Evolutionary conservation across 345 rosid species (phyloP).

Genomic region (Hibiscus syriacus): DNA sequence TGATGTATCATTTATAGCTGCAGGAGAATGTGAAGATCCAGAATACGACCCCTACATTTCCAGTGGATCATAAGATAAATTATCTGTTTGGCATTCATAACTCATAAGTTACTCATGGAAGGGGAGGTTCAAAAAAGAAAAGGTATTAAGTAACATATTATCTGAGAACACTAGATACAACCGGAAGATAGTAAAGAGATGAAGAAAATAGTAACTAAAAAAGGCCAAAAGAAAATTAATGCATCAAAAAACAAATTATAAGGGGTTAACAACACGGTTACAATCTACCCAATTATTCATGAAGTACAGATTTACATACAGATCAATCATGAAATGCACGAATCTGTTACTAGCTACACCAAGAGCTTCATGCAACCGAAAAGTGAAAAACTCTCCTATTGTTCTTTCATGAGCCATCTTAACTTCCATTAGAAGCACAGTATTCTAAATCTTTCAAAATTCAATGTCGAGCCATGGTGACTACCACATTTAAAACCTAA

Average conservation of each 20-base stretch:
- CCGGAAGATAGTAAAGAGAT: not conserved
- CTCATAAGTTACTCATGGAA: not conserved
- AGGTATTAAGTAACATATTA: not conserved
- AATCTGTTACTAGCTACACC: not conserved
- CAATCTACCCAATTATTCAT: not conserved
- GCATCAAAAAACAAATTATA: not conserved
- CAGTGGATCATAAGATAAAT: not conserved
- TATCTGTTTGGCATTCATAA: conserved; percentile 1
- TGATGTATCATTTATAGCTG: conserved; percentile 25
- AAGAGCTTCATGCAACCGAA: not conserved
- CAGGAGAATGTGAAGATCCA: conserved; percentile 38
- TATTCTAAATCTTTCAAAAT: not conserved
- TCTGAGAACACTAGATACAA: not conserved
- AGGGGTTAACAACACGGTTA: not conserved
- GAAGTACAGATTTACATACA: not conserved
- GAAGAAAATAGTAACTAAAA: not conserved
- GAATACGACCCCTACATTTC: conserved; percentile 52
- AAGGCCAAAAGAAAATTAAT: not conserved
- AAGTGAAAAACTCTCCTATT: not conserved
- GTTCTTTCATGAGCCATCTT: not conserved
- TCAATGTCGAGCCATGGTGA: not conserved
- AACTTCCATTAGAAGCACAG: not conserved
- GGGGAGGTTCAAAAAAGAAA: not conserved
- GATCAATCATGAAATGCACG: not conserved
- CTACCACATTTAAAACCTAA: not conserved